Conservation (phyloP, 148 eudicot species). For the Rhododendron molle region DNA sequence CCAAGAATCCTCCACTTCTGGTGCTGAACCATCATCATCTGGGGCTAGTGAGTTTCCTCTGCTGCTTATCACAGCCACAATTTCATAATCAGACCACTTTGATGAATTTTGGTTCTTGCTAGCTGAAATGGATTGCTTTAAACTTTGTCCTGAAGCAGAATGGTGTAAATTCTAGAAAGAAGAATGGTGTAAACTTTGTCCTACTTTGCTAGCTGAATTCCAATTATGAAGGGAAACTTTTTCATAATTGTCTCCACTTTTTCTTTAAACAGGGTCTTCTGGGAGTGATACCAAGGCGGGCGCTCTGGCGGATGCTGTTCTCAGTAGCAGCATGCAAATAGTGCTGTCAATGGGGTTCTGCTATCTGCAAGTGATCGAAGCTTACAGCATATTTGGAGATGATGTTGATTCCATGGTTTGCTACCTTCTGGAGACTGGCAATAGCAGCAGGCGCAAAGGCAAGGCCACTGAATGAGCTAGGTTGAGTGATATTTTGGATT, state of each 20-base stretch:
- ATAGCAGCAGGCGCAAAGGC: conserved; percentile 74
- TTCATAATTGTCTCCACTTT: background rate
- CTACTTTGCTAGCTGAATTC: background rate
- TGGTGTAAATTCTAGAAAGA: background rate
- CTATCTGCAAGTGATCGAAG: conserved; percentile 84
- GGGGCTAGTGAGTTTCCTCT: conserved; percentile 73
- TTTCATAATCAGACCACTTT: background rate
- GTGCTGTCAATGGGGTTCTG: conserved; percentile 93
- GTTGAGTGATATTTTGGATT: background rate
- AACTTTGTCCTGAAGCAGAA: background rate
- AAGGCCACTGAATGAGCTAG: conserved; percentile 72
- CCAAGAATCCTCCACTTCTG: conserved; percentile 75
- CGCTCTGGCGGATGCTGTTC: conserved; percentile 19
- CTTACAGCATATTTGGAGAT: conserved; percentile 90
- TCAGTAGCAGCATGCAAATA: conserved; percentile 70
- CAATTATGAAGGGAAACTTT: background rate
- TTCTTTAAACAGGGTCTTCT: conserved; percentile 46
- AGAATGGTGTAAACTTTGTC: background rate
- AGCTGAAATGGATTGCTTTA: background rate
- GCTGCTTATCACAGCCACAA: background rate
- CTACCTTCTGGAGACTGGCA: conserved; percentile 75
- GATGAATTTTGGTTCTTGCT: background rate
- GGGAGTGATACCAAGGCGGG: conserved; percentile 47
- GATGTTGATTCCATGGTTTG: conserved; percentile 94
- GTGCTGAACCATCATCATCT: conserved; percentile 97